Evolutionary conservation across 1,139 yeast species (phyloP), one percentile per base, ranked within the genome.

Genomic region (Pichia sp.): DNA sequence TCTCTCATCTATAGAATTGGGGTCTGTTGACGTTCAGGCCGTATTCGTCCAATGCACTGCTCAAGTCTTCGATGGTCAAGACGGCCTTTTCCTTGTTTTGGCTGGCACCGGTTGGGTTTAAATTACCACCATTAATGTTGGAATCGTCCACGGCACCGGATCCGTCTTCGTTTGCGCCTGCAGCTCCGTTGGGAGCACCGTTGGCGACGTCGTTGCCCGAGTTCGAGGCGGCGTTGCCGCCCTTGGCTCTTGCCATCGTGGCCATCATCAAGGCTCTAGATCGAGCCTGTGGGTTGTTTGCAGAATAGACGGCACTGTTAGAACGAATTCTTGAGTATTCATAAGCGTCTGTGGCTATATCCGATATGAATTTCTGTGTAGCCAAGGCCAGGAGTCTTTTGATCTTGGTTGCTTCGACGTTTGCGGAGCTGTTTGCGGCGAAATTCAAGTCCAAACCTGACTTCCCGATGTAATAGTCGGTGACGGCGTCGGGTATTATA

Each of bases 401-500:
- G 53, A 93, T 85, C 51, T 91, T 78, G 9, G 81, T 70, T 7
- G 44, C 35, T 21, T 48, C 52, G 4, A 33, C 28, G 15, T 34
- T 22, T 14, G 35, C 15, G 9, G 27, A 8, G 10, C 27, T 24
- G 10, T 24, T 35, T 4, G 46, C 14, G 3, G 28, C 11, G 12
- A 33, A 20, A 15, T 84, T 77, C 24, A 95, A 80, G 51, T 85
- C 88, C 59, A 94, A 84, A 36, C 99, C 99, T 52, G 91, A 85
- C 60, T 85, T 85, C 20, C 91, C 83, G 44, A 94, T 70, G 61
- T 93, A 93, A 65, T 89, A 93, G 61, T 93, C 98, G 0, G 96
- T 88, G n/a, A 94, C 98, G 0, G 96, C 94, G 63, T 94, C 99
- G 0, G 99, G 99, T 38, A 94, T 93, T 36, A 94, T 86, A 1